Evolutionary conservation across 176 grass and related monocot species (phyloP), one percentile per base, ranked within the genome.

Genomic region (Aegilops umbellulata): DNA sequence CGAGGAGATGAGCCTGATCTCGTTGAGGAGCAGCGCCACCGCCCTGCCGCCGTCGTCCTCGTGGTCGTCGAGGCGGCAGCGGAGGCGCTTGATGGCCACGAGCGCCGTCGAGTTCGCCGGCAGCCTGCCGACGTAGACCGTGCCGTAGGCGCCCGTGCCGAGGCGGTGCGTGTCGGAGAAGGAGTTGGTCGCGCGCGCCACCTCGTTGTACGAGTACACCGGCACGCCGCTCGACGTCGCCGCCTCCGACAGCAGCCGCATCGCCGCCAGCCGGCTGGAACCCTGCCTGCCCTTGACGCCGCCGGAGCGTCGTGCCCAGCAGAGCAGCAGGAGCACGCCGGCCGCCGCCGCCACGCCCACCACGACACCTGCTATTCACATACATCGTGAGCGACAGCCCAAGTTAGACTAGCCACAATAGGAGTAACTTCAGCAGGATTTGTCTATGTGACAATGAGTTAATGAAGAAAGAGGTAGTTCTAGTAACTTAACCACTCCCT

Each of bases 21-120:
- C 97, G 85, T 99, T 99, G 4, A 86, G 86, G 17, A 95, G 69
- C 70, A 79, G 47, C 51, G 47, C 80, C 44, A 66, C 44, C 24
- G 65, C 36, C 6, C 72, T 53, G 4, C 41, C 53, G 16, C 66
- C 88, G 61, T 47, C 80, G 31, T 47, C 84, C 23, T 51, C 80
- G 31, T 47, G 75, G 29, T 75, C 72, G 72, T 79, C 87, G 65
- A 69, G 44, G 22, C 88, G 90, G 68, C 31, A 61, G 8, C 89
- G 92, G 26, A 99, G 89, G 17, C 97, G 83, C 86, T 99, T 99
- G 84, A 99, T 92, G 84, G 97, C 97, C 13, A 99, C 94, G 7
- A 92, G 60, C 17, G 85, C 62, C 55, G 82, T 12, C 25, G 83
- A 66, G 65, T 36, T 85, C 17, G 77, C 23, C 19, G 74, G 68